Conservation (phyloP, 805 yeast species). For the Candida yuanshanica region DNA sequence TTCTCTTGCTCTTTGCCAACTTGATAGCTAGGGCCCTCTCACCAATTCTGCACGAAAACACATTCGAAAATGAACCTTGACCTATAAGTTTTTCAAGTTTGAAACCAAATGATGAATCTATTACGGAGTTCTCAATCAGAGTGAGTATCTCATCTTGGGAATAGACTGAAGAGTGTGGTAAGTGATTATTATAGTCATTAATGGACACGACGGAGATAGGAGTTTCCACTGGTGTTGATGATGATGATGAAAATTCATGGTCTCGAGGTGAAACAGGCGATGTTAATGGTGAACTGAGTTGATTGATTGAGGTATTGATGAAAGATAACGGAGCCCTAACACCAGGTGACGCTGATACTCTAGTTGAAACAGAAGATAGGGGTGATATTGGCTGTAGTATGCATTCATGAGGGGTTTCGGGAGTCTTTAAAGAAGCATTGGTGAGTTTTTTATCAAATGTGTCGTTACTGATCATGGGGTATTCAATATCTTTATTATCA, state of each 20-base stretch:
- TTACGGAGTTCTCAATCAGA: too few species aligned
- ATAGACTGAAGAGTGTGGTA: neutral
- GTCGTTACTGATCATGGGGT: neutral
- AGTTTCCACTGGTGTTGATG: neutral
- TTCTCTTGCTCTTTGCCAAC: constrained; percentile 13
- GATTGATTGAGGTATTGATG: neutral
- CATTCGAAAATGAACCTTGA: constrained; percentile 18
- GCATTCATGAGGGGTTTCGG: neutral
- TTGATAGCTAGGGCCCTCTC: constrained; percentile 13
- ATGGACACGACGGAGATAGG: neutral
- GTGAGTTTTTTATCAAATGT: neutral
- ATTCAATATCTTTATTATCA: neutral
- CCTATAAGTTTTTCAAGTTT: constrained; percentile 8
- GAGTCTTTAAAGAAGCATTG: neutral
- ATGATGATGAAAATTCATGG: neutral
- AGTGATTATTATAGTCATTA: neutral
- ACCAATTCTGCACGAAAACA: constrained; percentile 6
- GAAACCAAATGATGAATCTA: too few species aligned
- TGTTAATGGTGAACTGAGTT: neutral
- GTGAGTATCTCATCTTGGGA: neutral
- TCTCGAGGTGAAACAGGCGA: neutral
- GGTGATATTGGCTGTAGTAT: neutral
- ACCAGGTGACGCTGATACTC: neutral
- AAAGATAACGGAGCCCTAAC: neutral
- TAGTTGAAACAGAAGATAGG: neutral